Evolutionary conservation across 2,329 filamentous ascomycete species (phyloP), one percentile per base, ranked within the genome.

Genomic region (Talaromyces sp.): DNA sequence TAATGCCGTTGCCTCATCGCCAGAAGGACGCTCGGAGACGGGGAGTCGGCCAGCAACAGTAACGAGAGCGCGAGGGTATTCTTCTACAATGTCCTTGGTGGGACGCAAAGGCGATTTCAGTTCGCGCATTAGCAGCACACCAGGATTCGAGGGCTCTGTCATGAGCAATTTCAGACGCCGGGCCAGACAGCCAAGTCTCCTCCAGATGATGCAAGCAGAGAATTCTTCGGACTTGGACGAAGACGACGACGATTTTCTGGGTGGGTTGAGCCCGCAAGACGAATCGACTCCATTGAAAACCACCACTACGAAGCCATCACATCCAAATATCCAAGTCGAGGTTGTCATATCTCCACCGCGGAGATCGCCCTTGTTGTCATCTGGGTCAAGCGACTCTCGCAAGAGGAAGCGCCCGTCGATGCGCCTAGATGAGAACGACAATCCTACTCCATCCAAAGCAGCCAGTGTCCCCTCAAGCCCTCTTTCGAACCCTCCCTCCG

Each of bases 261-360:
- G 75, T 32, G 74, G 73, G 9, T 70, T 80, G 55, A 58, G 56
- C 13, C 77, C 77, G 0, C 71, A 79, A 60, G 77, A 79, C 66
- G 77, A 79, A 62, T 80, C 78, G 19, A 80, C 78, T 8, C 78
- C 78, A 2, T 64, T 80, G 49, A 73, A 76, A 62, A 62, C 74
- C 32, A 60, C 73, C 15, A 60, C 73, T 13, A 72, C 69, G 58
- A 68, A 51, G 44, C 57, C 60, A 55, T 54, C 19, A 53, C 39
- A 47, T 25, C 44, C 44, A 47, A 57, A 59, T 7, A 53, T 47
- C 25, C 13, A 64, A 64, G 42, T 66, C 62, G 22, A 61, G 44
- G 44, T 62, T 11, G 64, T 68, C 8, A 64, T 66, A 8, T 70
- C 70, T 30, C 68, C 70, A 8, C 66, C 68, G 5, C 63, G 67